A percentile compares a stretch with the other conserved stretches of the same genome.
phyloP scores from a whole-genome alignment of 495 filamentous ascomycete genomes.

The Aspergillus wentii region DNA sequence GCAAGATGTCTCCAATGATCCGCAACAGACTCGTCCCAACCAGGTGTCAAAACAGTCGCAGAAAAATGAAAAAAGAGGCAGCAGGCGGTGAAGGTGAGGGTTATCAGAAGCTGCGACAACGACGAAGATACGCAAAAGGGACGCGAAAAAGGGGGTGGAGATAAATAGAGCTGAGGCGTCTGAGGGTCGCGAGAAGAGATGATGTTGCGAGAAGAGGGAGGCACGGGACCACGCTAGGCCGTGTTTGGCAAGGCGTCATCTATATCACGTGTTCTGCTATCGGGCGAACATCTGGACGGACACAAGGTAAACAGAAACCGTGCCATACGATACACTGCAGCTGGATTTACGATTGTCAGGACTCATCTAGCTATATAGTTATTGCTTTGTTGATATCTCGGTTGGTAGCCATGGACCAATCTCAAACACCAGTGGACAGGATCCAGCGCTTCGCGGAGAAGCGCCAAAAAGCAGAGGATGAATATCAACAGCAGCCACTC shows the following conservation, averaged over 20 bases:
- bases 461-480: slow-evolving; percentile 30
- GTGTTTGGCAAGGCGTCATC: slow-evolving; percentile 1
- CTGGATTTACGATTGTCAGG: background rate
- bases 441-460: slow-evolving; percentile 34
- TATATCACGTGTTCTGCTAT: slow-evolving; percentile 10
- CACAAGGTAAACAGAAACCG: too few species aligned
- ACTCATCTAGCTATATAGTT: too few species aligned
- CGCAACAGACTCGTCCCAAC: slow-evolving; percentile 3
- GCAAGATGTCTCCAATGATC: background rate
- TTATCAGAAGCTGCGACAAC: too few species aligned
- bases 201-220: slow-evolving; percentile 22
- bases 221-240: slow-evolving; percentile 19
- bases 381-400: too few species aligned
- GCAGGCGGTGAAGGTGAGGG: too few species aligned
- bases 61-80: slow-evolving; percentile 1
- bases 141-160: slow-evolving; percentile 10
- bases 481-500: slow-evolving; percentile 27
- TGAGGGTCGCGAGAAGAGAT: slow-evolving; percentile 18
- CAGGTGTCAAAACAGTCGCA: too few species aligned
- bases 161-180: slow-evolving; percentile 9
- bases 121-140: slow-evolving; percentile 1
- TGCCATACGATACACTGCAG: too few species aligned
- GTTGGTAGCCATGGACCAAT: too few species aligned
- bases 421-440: too few species aligned
- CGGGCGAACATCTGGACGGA: too few species aligned